phyloP scores from a whole-genome alignment of 257 asterid species.

The Salvia miltiorrhiza region DNA sequence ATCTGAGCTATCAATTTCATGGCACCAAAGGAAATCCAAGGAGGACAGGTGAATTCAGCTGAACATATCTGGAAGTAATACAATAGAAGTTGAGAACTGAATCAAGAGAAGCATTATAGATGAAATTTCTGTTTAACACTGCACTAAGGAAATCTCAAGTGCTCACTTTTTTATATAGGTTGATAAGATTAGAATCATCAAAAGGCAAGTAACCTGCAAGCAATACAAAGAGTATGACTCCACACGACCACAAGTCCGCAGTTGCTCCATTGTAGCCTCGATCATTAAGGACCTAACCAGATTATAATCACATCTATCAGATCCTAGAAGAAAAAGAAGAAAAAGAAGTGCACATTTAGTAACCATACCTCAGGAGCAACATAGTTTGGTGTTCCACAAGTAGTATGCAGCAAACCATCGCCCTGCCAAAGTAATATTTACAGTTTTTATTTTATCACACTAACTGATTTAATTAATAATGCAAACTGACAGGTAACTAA shows the following conservation, averaged over 20 bases:
- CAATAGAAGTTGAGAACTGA: slow-evolving; percentile 17
- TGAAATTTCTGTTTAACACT: neutral
- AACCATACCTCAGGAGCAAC: slow-evolving; percentile 90
- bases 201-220: slow-evolving; percentile 99
- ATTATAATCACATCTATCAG: slow-evolving; percentile 12
- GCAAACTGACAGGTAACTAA: neutral
- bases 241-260: slow-evolving; percentile 98
- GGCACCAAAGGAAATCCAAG: slow-evolving; percentile 90
- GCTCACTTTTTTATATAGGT: slow-evolving; percentile 86
- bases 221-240: slow-evolving; percentile 91
- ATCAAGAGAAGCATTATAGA: neutral
- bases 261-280: slow-evolving; percentile 91
- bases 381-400: slow-evolving; percentile 96
- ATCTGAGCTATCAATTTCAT: slow-evolving; percentile 72
- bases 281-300: slow-evolving; percentile 74
- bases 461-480: neutral
- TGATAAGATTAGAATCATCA: slow-evolving; percentile 85
- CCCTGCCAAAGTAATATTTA: slow-evolving; percentile 46
- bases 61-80: slow-evolving; percentile 55
- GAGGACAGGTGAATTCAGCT: slow-evolving; percentile 88
- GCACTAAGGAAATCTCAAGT: neutral
- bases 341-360: slow-evolving; percentile 1
- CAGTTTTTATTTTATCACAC: neutral
- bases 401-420: slow-evolving; percentile 90
- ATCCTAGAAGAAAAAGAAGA: neutral